These are phyloP conservation scores for Solanum acaule DNA, from an alignment of 257 asterid species.

Conservation along the genomic window DNA sequence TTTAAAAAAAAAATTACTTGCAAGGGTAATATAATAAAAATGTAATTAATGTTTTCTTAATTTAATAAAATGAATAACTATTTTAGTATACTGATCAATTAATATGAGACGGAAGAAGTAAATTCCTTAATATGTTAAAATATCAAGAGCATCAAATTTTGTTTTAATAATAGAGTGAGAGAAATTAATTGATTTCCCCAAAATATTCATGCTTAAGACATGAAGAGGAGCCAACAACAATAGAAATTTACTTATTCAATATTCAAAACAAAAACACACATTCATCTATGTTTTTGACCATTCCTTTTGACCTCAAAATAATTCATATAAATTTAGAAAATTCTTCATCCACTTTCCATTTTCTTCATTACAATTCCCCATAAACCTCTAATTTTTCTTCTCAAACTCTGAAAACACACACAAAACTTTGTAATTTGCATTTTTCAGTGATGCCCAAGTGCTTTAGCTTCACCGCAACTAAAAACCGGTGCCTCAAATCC, in stretches of 20 bases:
- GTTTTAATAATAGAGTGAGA: no score
- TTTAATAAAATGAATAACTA: no score
- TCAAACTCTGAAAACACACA: background rate
- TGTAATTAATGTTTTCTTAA: no score
- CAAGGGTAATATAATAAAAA: no score
- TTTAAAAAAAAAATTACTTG: no score
- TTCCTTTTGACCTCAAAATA: background rate
- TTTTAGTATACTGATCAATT: no score
- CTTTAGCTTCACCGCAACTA: slow-evolving; percentile 43
- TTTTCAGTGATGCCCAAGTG: slow-evolving; percentile 26
- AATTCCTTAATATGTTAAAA: no score
- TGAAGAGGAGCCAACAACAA: background rate
- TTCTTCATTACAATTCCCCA: background rate
- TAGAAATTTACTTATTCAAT: background rate
- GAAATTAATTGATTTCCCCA: no score
- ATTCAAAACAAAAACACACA: background rate
- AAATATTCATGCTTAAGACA: background rate
- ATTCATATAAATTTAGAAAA: background rate
- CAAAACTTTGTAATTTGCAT: background rate
- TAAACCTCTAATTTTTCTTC: background rate
- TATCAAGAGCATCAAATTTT: no score
- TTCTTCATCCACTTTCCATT: background rate
- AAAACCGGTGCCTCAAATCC: slow-evolving; percentile 37
- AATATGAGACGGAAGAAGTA: no score
- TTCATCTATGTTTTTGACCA: background rate